Evolutionary conservation across 441 rosid species (phyloP).

Genomic region (Bruguiera hainesii): DNA sequence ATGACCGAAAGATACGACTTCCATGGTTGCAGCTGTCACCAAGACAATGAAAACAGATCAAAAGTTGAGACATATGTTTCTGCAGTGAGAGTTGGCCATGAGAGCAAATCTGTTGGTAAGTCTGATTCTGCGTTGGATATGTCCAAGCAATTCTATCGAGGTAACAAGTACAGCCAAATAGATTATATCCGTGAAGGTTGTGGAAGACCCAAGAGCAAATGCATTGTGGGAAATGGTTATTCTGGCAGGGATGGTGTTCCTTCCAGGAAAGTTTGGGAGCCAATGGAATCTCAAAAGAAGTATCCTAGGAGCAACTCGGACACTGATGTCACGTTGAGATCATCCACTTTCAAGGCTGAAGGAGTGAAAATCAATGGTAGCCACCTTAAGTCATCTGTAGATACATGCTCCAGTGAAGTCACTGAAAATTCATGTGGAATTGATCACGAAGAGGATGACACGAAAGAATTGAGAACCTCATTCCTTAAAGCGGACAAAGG

Average conservation of each 20-base stretch:
- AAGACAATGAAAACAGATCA: slow-evolving; percentile 51
- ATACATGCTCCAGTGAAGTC: slow-evolving; percentile 32
- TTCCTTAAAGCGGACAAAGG: slow-evolving; percentile 25
- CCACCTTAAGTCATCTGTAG: slow-evolving; percentile 35
- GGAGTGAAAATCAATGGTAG: slow-evolving; percentile 26
- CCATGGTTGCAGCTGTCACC: slow-evolving; percentile 68
- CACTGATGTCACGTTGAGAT: slow-evolving; percentile 45
- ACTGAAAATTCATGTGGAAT: slow-evolving; percentile 35
- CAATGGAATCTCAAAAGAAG: slow-evolving; percentile 58
- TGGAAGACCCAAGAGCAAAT: slow-evolving; percentile 60
- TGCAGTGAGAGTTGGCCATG: slow-evolving; percentile 46
- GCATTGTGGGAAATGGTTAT: slow-evolving; percentile 30
- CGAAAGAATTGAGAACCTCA: slow-evolving; percentile 25
- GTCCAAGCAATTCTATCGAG: slow-evolving; percentile 57
- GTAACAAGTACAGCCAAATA: slow-evolving; percentile 52
- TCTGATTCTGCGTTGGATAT: slow-evolving; percentile 47
- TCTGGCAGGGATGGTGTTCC: slow-evolving; percentile 38
- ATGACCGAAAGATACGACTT: slow-evolving; percentile 53
- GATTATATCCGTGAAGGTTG: slow-evolving; percentile 47
- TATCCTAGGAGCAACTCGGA: slow-evolving; percentile 58
- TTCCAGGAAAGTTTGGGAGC: slow-evolving; percentile 70
- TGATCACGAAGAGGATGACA: slow-evolving; percentile 28
- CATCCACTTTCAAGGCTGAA: slow-evolving; percentile 43
- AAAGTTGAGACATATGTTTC: slow-evolving; percentile 55
- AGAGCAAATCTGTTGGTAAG: slow-evolving; percentile 46